phyloP scores from a whole-genome alignment of 164 flowering plant genomes.

The Vitis labrusca region DNA sequence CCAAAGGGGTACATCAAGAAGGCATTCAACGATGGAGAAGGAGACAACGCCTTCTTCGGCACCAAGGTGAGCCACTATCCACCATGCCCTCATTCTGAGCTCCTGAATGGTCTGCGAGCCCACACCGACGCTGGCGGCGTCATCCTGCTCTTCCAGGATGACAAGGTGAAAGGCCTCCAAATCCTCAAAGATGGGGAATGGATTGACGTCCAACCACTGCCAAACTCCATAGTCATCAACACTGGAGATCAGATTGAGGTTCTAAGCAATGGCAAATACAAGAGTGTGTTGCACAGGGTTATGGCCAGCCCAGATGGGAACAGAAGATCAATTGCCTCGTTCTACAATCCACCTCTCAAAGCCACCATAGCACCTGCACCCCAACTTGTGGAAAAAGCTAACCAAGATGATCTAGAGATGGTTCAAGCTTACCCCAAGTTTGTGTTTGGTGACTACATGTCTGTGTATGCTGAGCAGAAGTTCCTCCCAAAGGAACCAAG shows the following conservation, averaged over 20 bases:
- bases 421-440: constrained; percentile 59
- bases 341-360: constrained; percentile 73
- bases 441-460: constrained; percentile 89
- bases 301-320: constrained; percentile 52
- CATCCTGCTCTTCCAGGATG: constrained; percentile 87
- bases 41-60: constrained; percentile 62
- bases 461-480: constrained; percentile 74
- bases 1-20: constrained; percentile 72
- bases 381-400: constrained; percentile 33
- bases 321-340: constrained; percentile 84
- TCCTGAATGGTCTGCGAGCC: constrained; percentile 73
- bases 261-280: constrained; percentile 81
- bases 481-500: constrained; percentile 89
- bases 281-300: constrained; percentile 89
- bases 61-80: constrained; percentile 96
- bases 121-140: constrained; percentile 97
- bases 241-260: constrained; percentile 94
- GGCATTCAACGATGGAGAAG: constrained; percentile 52
- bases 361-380: constrained; percentile 85
- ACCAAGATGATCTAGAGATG: constrained; percentile 15
- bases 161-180: constrained; percentile 71
- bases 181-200: constrained; percentile 76
- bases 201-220: constrained; percentile 83
- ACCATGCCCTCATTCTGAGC: constrained; percentile 75
- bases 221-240: constrained; percentile 82